These are phyloP conservation scores for Buxus sempervirens DNA, from an alignment of 164 flowering plant species.

Conservation along the genomic window DNA sequence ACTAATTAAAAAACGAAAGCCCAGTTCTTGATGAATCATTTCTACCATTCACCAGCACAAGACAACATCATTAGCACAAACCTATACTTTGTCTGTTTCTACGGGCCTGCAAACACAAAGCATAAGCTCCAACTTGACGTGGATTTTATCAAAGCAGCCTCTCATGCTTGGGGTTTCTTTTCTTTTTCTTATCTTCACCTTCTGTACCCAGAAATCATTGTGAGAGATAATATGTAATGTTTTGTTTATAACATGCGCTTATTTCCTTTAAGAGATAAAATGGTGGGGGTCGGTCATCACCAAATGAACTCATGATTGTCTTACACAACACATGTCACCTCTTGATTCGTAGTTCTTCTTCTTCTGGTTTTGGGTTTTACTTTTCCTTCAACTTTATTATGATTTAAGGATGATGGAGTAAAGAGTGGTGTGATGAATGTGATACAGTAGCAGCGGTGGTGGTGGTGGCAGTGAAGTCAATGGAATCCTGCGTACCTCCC, in stretches of 20 bases:
- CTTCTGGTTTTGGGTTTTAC: constrained; percentile 3
- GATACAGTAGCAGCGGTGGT: neutral
- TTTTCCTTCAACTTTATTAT: neutral
- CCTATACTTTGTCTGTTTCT: constrained; percentile 55
- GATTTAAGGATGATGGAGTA: neutral
- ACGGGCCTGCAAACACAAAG: constrained; percentile 16
- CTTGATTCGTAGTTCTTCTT: constrained; percentile 28
- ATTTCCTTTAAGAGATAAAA: constrained; percentile 22
- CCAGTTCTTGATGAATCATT: constrained; percentile 57
- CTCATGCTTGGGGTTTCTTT: constrained; percentile 34
- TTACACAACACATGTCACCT: constrained; percentile 48
- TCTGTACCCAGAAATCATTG: constrained; percentile 11
- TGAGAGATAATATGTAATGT: constrained; percentile 9
- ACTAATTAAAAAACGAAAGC: neutral
- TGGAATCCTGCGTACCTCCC: constrained; percentile 17
- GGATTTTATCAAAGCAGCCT: constrained; percentile 25
- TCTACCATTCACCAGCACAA: constrained; percentile 60
- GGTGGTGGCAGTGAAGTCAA: constrained; percentile 1
- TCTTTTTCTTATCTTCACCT: constrained; percentile 17
- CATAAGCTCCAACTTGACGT: constrained; percentile 20
- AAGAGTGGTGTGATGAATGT: neutral
- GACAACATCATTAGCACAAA: constrained; percentile 74
- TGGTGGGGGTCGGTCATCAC: constrained; percentile 41
- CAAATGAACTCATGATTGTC: constrained; percentile 60
- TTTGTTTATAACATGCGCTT: constrained; percentile 30